Evolutionary conservation across 2,329 filamentous ascomycete species (phyloP).

Genomic region (Colletotrichum higginsianum): DNA sequence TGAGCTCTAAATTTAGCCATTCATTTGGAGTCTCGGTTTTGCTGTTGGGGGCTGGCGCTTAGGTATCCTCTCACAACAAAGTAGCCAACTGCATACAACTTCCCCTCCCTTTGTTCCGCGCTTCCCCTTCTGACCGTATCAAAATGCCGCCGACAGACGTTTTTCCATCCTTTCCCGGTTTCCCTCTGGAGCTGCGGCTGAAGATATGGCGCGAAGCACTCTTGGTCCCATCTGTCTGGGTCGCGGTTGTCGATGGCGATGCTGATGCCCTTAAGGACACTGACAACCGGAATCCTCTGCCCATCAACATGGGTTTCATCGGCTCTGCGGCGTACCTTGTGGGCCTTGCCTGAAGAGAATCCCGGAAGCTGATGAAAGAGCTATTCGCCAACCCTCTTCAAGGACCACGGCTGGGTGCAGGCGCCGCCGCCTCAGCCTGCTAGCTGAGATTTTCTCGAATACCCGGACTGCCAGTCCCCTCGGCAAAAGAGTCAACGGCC

Average conservation of each 20-base stretch:
- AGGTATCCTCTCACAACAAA: too few species aligned
- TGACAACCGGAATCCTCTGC: background rate
- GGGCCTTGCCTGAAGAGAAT: conserved; percentile 9
- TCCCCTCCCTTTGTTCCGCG: too few species aligned
- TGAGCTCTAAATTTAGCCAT: too few species aligned
- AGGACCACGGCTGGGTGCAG: background rate
- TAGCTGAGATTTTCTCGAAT: conserved; percentile 26
- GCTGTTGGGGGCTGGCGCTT: too few species aligned
- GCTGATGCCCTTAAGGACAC: too few species aligned
- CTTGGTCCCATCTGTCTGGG: background rate
- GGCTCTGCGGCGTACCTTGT: background rate
- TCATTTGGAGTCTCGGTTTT: too few species aligned
- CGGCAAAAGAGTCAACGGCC: conserved; percentile 8
- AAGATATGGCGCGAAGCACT: conserved; percentile 14
- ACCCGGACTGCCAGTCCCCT: conserved; percentile 20
- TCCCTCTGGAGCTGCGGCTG: background rate
- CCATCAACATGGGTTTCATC: background rate
- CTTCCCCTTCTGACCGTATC: too few species aligned
- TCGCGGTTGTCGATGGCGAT: background rate
- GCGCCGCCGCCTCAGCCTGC: background rate
- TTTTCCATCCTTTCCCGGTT: background rate
- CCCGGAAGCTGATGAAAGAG: background rate
- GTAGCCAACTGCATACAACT: too few species aligned
- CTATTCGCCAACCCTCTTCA: background rate
- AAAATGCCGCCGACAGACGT: too few species aligned